These are phyloP conservation scores for Passiflora organensis DNA, from an alignment of 345 rosid species.

Conservation along the genomic window DNA sequence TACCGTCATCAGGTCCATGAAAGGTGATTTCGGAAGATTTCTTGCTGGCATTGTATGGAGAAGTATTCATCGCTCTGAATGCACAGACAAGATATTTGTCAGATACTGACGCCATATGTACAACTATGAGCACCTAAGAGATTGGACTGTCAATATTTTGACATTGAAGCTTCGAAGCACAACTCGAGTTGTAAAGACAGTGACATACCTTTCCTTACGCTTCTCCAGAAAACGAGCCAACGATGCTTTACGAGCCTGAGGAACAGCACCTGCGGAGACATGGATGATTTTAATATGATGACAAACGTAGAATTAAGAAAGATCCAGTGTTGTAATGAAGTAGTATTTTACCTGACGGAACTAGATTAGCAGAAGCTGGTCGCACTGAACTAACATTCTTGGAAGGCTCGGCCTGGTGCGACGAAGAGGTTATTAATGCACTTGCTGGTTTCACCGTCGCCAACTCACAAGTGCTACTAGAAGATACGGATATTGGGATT, in stretches of 20 bases:
- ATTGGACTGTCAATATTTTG: neutral
- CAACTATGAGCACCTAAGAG: neutral
- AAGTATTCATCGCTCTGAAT: constrained; percentile 13
- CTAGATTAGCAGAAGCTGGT: constrained; percentile 14
- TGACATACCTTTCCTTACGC: constrained; percentile 29
- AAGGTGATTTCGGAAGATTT: constrained; percentile 2
- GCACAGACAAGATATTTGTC: neutral
- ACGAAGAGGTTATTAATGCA: too few relatives aligned
- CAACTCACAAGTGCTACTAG: constrained; percentile 10
- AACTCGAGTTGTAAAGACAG: neutral
- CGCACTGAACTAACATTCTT: too few relatives aligned
- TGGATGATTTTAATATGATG: neutral
- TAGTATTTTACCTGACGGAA: constrained; percentile 39
- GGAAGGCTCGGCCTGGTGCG: too few relatives aligned
- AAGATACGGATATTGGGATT: constrained; percentile 18
- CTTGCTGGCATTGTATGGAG: constrained; percentile 15
- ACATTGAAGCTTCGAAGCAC: neutral
- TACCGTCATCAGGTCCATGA: neutral
- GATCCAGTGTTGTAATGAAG: too few relatives aligned
- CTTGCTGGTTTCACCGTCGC: constrained; percentile 2
- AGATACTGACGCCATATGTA: too few relatives aligned
- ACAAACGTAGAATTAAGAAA: too few relatives aligned
- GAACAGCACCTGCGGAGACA: constrained; percentile 30
- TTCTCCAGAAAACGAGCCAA: constrained; percentile 28
- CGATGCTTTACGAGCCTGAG: constrained; percentile 33